Conservation (phyloP, 345 rosid genomes). For the Heritiera fomes region DNA sequence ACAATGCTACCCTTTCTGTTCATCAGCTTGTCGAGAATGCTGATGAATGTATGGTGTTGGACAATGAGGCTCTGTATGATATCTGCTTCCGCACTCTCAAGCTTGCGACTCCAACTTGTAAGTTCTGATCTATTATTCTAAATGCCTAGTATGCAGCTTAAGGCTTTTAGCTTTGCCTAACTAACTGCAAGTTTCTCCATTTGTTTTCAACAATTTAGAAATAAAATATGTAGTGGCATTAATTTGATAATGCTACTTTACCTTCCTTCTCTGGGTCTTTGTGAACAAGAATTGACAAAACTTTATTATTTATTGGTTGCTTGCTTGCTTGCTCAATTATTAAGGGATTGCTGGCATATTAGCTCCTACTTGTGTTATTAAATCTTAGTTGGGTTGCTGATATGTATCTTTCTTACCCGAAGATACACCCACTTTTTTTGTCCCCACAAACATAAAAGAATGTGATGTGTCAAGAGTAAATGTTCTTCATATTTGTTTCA, state of each 20-base stretch:
- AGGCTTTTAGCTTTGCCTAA: not conserved
- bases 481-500: not conserved
- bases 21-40: constrained; percentile 28
- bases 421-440: constrained; percentile 4
- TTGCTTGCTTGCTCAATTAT: not conserved
- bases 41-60: constrained; percentile 29
- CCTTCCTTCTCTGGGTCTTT: not conserved
- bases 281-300: not conserved
- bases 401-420: not conserved
- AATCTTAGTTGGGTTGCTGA: constrained; percentile 2
- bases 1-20: constrained; percentile 25
- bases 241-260: not conserved
- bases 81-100: constrained; percentile 26
- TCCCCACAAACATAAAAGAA: not conserved
- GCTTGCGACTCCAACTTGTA: constrained; percentile 22
- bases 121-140: not conserved
- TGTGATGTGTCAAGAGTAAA: not conserved
- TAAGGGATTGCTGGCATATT: not conserved
- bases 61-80: constrained; percentile 26
- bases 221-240: not conserved
- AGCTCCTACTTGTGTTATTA: not conserved
- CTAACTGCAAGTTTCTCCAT: not conserved
- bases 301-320: not conserved
- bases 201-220: not conserved
- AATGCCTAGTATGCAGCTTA: not conserved